These are phyloP conservation scores for Yamagishiella unicocca DNA, from an alignment of 139 green algal genomes.

Conservation along the genomic window DNA sequence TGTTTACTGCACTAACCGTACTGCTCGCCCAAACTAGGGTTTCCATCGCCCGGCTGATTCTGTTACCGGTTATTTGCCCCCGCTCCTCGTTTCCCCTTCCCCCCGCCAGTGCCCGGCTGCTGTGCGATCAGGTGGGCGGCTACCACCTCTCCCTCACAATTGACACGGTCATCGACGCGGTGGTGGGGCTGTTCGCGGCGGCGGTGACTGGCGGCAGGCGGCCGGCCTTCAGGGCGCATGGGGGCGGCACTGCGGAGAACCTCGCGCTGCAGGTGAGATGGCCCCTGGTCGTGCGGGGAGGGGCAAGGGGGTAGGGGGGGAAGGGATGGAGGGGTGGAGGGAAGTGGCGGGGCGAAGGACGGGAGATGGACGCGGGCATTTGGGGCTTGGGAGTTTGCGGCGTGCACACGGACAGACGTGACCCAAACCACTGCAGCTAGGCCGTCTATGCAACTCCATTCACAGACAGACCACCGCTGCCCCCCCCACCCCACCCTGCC, in stretches of 20 bases:
- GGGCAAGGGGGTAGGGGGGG: background rate
- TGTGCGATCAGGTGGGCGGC: conserved; percentile 73
- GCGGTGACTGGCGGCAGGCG: conserved; percentile 78
- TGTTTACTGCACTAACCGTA: no score
- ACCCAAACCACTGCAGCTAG: no score
- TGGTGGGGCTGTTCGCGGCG: conserved; percentile 82
- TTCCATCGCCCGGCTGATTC: no score
- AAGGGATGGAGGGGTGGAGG: conserved; percentile 74
- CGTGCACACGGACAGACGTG: no score
- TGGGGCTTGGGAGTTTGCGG: no score
- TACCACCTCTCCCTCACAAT: conserved; percentile 91
- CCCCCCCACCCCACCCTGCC: no score
- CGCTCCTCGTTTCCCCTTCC: background rate
- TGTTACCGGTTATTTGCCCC: no score
- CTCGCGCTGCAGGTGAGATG: conserved; percentile 88
- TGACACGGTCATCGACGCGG: conserved; percentile 80
- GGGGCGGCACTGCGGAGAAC: conserved; percentile 91
- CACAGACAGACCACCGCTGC: no score
- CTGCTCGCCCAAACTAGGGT: no score
- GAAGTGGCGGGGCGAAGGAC: no score
- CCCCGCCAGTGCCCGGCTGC: conserved; percentile 1
- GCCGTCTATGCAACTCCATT: no score
- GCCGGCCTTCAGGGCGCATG: conserved; percentile 85
- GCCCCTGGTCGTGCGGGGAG: background rate
- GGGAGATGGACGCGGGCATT: no score